phyloP scores from a whole-genome alignment of 208 protist genomes.

The Trypanosoma grayi region DNA sequence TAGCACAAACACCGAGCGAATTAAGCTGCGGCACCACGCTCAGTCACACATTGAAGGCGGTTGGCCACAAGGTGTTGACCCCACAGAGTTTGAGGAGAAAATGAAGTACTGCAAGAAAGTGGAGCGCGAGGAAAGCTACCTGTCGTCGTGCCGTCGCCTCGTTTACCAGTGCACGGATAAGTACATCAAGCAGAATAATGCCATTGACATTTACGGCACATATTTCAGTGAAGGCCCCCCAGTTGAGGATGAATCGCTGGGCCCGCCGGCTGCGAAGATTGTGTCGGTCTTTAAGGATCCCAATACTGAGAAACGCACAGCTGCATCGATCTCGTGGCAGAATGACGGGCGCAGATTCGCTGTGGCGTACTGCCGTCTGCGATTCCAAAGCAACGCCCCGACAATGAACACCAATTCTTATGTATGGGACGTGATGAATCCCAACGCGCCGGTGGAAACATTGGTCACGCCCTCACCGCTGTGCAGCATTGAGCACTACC shows the following conservation, averaged over 20 bases:
- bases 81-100: conserved; percentile 94
- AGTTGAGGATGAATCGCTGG: conserved; percentile 73
- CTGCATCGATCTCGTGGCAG: conserved; percentile 93
- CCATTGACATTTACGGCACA: conserved; percentile 97
- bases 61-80: conserved; percentile 97
- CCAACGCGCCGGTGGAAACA: conserved; percentile 93
- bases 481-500: conserved; percentile 95
- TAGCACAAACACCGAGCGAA: conserved; percentile 93
- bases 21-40: conserved; percentile 88
- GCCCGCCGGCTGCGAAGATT: conserved; percentile 91
- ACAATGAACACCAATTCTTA: conserved; percentile 94
- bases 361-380: conserved; percentile 93
- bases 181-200: conserved; percentile 96
- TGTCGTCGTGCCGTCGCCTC: conserved; percentile 87
- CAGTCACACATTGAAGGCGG: conserved; percentile 95
- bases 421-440: conserved; percentile 97
- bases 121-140: conserved; percentile 94
- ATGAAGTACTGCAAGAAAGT: conserved; percentile 97
- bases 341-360: conserved; percentile 93
- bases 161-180: conserved; percentile 87
- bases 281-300: conserved; percentile 95
- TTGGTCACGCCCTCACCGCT: conserved; percentile 93
- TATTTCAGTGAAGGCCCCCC: conserved; percentile 91
- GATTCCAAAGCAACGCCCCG: conserved; percentile 92
- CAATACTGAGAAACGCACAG: conserved; percentile 85